Conservation (phyloP, 2,329 filamentous ascomycete species). For the Colletotrichum phormii region DNA sequence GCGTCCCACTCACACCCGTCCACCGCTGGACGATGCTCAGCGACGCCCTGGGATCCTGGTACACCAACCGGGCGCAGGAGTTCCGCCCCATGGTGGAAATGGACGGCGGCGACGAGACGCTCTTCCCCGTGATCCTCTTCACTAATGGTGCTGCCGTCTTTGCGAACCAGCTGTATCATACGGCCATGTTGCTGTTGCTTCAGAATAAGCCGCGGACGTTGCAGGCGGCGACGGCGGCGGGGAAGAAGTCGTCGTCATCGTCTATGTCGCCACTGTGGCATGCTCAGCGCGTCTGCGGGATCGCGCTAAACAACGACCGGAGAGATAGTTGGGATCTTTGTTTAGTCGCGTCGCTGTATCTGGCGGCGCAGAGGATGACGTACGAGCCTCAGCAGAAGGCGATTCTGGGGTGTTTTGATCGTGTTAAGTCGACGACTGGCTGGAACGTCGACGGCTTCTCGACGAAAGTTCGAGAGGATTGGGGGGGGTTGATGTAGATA, state of each 20-base stretch:
- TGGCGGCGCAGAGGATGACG: conserved; percentile 59
- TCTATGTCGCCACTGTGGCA: conserved; percentile 60
- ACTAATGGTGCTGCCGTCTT: conserved; percentile 54
- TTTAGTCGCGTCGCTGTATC: conserved; percentile 57
- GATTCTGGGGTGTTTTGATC: conserved; percentile 52
- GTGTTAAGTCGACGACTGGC: conserved; percentile 53
- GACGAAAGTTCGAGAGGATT: conserved; percentile 42
- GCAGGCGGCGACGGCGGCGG: conserved; percentile 43
- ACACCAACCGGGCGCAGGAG: conserved; percentile 44
- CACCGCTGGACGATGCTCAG: conserved; percentile 46
- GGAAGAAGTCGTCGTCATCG: conserved; percentile 41
- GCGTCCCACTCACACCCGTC: conserved; percentile 36
- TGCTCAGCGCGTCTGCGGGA: conserved; percentile 60
- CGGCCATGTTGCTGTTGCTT: conserved; percentile 64
- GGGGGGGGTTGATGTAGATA: conserved; percentile 36
- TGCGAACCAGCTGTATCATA: conserved; percentile 68
- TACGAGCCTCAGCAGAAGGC: conserved; percentile 59
- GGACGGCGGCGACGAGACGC: conserved; percentile 42
- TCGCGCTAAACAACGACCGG: conserved; percentile 58
- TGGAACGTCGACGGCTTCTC: conserved; percentile 49
- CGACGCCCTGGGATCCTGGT: conserved; percentile 48
- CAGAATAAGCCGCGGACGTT: conserved; percentile 61
- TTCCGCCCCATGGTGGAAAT: conserved; percentile 49
- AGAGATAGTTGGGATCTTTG: conserved; percentile 59
- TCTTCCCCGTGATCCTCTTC: conserved; percentile 51